Conservation (phyloP, 768 basidiomycete genomes). For the Suillus sp. region DNA sequence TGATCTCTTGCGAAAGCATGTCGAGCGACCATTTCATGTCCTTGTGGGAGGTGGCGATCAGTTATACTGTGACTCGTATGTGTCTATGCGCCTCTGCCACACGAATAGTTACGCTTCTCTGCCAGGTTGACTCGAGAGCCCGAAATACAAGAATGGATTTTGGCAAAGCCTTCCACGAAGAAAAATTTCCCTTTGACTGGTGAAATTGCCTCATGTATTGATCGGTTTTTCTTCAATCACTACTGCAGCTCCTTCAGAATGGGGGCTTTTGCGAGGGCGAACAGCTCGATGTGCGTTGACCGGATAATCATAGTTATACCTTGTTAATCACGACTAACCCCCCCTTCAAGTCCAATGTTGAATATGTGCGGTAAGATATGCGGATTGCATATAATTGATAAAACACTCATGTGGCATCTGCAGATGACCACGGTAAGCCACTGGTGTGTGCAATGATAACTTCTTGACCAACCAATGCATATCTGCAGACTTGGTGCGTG, state of each 20-base stretch:
- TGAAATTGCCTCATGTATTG: slow-evolving; percentile 75
- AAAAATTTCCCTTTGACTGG: slow-evolving; percentile 59
- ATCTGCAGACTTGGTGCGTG: slow-evolving; percentile 47
- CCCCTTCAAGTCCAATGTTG: slow-evolving; percentile 68
- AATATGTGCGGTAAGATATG: slow-evolving; percentile 74
- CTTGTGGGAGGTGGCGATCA: slow-evolving; percentile 95
- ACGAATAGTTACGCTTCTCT: slow-evolving; percentile 10
- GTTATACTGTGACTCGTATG: slow-evolving; percentile 81
- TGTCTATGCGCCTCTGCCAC: slow-evolving; percentile 3
- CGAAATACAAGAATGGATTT: slow-evolving; percentile 86
- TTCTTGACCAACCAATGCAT: slow-evolving; percentile 22
- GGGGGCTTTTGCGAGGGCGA: slow-evolving; percentile 89
- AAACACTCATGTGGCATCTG: slow-evolving; percentile 3
- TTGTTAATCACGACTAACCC: slow-evolving; percentile 9
- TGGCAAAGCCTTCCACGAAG: slow-evolving; percentile 60
- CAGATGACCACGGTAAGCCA: slow-evolving; percentile 78
- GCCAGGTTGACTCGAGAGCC: slow-evolving; percentile 79
- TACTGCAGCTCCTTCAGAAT: slow-evolving; percentile 86
- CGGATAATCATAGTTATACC: background rate
- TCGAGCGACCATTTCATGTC: slow-evolving; percentile 80
- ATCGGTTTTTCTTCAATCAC: slow-evolving; percentile 89
- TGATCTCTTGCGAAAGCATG: slow-evolving; percentile 85
- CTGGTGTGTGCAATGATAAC: background rate
- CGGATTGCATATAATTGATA: slow-evolving; percentile 2
- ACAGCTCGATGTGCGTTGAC: slow-evolving; percentile 77